Base-by-base conservation (phyloP, 768 basidiomycete genomes). In the Cubamyces lactineus region DNA sequence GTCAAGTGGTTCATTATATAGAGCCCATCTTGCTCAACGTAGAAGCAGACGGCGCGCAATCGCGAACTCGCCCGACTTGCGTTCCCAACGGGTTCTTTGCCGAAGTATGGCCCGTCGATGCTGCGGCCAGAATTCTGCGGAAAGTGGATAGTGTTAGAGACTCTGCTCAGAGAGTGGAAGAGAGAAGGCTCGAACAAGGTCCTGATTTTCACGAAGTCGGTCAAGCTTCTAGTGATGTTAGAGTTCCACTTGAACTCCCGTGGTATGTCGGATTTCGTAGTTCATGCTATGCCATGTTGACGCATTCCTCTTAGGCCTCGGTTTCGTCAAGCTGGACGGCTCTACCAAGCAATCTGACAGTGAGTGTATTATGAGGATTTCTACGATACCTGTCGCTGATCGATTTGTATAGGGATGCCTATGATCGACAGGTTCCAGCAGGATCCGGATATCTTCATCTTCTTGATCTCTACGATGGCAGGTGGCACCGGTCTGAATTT, bases 401-500 rank as follows among this genome's bases (percentile, higher is more conserved):
- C 45, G 9, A 47, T 19, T 21, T 30, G 30, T 30, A 24, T 68
- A 92, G 91, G 93, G 12, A 92, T 96, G 94, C 82, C 83, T 0
- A 78, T 93, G 74, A 92, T 97, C 58, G 94, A 97, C 70, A 72
- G 78, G 66, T 97, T 96, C 70, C 89, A 97, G 63, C 71, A 79
- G 11, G 87, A 94, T 63, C 82, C 87, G 0, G 78, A 86, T 21
- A 74, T 91, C 45, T 94, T 87, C 70, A 75, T 95, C 43, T 94
- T 96, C 72, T 77, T 96, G 54, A 94, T 97, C 57, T 95, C 93
- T 5, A 97, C 94, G 0, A 78, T 93, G 54, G 94, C 94, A 2
- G 96, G 96, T 0, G 96, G 95, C 2, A 93, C 92, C 5, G 95
- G 95, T 2, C 76, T 97, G 47, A 97, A 96, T 70, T 75, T 97